Evolutionary conservation across 2,329 filamentous ascomycete species (phyloP).

Genomic region (Aspergillus terreus): DNA sequence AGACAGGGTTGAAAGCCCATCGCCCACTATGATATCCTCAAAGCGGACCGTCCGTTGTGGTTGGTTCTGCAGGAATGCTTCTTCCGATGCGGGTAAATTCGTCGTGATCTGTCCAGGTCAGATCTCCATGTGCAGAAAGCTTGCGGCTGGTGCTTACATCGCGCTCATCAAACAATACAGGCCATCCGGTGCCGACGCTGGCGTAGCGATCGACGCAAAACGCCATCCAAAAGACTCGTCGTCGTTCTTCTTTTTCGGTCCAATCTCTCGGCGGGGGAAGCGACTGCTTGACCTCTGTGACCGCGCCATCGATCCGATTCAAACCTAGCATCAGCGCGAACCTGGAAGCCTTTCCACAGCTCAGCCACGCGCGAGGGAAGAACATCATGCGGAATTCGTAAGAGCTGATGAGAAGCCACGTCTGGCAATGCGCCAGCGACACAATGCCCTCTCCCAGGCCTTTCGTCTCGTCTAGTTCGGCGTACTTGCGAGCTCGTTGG

Average conservation of each 20-base stretch:
- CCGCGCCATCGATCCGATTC: constrained; percentile 76
- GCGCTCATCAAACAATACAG: constrained; percentile 86
- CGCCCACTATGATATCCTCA: constrained; percentile 50
- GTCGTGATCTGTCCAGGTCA: constrained; percentile 62
- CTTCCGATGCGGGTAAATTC: constrained; percentile 77
- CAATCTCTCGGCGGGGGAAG: constrained; percentile 82
- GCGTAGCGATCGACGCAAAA: constrained; percentile 90
- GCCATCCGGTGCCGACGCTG: constrained; percentile 96
- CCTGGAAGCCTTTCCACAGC: constrained; percentile 75
- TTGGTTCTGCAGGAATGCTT: constrained; percentile 76
- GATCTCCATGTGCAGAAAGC: constrained; percentile 3
- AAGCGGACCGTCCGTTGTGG: constrained; percentile 70
- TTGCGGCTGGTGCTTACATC: constrained; percentile 54
- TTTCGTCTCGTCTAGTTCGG: constrained; percentile 84
- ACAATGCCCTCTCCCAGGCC: constrained; percentile 88
- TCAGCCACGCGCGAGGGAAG: constrained; percentile 94
- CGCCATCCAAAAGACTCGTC: constrained; percentile 91
- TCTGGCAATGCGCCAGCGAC: constrained; percentile 79
- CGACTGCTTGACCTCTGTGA: constrained; percentile 89
- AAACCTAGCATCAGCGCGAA: constrained; percentile 89
- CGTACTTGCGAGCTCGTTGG: constrained; percentile 80
- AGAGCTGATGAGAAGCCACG: constrained; percentile 71
- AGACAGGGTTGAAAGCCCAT: constrained; percentile 71
- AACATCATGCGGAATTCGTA: constrained; percentile 99
- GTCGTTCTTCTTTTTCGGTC: constrained; percentile 87